Conservation (phyloP, 345 rosid species). For the Gossypium sturtianum region DNA sequence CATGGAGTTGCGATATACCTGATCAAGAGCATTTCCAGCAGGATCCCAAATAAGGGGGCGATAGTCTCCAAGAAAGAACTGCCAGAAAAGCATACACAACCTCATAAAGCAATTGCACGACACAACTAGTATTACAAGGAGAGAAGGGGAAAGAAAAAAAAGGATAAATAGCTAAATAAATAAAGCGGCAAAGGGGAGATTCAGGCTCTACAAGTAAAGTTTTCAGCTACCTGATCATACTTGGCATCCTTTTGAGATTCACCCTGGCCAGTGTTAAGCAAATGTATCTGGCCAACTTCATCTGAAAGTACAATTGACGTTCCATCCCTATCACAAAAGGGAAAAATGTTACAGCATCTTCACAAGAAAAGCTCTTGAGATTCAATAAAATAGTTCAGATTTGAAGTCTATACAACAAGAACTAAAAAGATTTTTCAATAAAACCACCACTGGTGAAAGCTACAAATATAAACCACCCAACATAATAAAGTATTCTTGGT, state of each 20-base stretch:
- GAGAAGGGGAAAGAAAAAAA: neutral
- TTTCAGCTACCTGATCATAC: slow-evolving; percentile 77
- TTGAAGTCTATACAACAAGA: neutral
- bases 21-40: slow-evolving; percentile 86
- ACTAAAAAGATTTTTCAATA: neutral
- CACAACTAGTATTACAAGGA: neutral
- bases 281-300: slow-evolving; percentile 97
- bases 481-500: slow-evolving; percentile 1
- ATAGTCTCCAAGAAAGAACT: slow-evolving; percentile 99
- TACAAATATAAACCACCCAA: slow-evolving; percentile 15
- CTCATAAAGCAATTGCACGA: slow-evolving; percentile 22
- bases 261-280: slow-evolving; percentile 95
- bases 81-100: slow-evolving; percentile 21
- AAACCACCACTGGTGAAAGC: neutral
- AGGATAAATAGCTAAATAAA: neutral
- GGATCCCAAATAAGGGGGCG: slow-evolving; percentile 87
- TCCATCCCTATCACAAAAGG: slow-evolving; percentile 66
- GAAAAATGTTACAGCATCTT: neutral
- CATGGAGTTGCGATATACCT: slow-evolving; percentile 46
- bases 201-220: neutral
- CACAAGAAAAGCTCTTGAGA: neutral
- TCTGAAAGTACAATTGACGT: slow-evolving; percentile 97
- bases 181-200: neutral
- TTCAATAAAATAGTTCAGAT: neutral
- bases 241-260: slow-evolving; percentile 92